Conservation (phyloP, 139 green algal species). For the Chlorella sp. region DNA sequence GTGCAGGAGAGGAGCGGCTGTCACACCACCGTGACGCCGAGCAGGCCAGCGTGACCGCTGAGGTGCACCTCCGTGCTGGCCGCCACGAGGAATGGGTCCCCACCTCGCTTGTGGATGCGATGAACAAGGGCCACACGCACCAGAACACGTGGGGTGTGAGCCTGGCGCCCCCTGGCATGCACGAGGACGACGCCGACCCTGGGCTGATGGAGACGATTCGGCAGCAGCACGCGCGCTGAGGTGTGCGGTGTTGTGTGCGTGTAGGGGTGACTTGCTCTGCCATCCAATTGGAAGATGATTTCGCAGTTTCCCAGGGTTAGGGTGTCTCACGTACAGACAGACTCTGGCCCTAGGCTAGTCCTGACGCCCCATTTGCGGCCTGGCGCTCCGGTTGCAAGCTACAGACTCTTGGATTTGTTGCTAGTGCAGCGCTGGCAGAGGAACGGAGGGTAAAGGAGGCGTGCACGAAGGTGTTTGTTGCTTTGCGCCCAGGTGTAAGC, state of each 20-base stretch:
- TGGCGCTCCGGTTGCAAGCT: not conserved
- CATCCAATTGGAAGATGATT: too few relatives aligned
- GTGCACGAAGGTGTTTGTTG: too few relatives aligned
- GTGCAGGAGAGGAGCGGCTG: not conserved
- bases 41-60: slow-evolving; percentile 44
- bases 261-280: too few relatives aligned
- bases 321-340: too few relatives aligned
- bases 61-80: slow-evolving; percentile 46
- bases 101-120: not conserved
- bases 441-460: too few relatives aligned
- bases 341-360: not conserved
- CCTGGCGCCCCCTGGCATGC: slow-evolving; percentile 34
- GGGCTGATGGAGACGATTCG: slow-evolving; percentile 39
- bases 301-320: too few relatives aligned
- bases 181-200: slow-evolving; percentile 20
- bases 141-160: slow-evolving; percentile 53
- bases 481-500: too few relatives aligned
- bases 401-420: too few relatives aligned
- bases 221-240: slow-evolving; percentile 49
- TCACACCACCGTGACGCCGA: slow-evolving; percentile 2
- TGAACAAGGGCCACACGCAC: not conserved
- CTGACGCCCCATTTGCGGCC: not conserved
- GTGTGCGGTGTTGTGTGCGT: too few relatives aligned
- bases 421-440: too few relatives aligned
- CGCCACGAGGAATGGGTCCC: slow-evolving; percentile 35